Conservation (phyloP, 139 green algal genomes). For the Micractinium conductrix region DNA sequence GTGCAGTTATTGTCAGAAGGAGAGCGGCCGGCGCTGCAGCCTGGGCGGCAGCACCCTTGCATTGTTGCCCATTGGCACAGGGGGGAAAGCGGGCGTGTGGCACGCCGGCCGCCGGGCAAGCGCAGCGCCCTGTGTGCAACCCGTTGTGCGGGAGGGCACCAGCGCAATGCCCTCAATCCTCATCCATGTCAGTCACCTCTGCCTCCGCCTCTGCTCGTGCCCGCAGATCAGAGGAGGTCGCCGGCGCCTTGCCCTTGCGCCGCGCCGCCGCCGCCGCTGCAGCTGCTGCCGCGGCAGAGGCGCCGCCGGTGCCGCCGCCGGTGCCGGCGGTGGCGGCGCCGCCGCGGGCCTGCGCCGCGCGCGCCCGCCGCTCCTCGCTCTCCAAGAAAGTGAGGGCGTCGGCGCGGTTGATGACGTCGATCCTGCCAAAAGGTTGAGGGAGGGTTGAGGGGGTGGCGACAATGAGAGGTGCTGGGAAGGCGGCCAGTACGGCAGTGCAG, state of each 20-base stretch:
- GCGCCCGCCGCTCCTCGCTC: constrained; percentile 11
- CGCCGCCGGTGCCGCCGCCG: neutral
- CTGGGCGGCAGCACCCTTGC: too few relatives aligned
- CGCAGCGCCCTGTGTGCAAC: too few relatives aligned
- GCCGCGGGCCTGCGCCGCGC: constrained; percentile 14
- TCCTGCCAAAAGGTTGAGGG: too few relatives aligned
- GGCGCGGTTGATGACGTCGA: constrained; percentile 63
- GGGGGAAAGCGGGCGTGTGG: too few relatives aligned
- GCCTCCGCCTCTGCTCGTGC: neutral
- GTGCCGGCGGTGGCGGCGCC: neutral
- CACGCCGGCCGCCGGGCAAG: too few relatives aligned
- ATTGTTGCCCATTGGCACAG: too few relatives aligned
- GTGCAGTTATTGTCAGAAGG: too few relatives aligned
- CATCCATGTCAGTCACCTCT: constrained; percentile 13
- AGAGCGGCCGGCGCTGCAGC: too few relatives aligned
- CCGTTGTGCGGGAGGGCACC: too few relatives aligned
- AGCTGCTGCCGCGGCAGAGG: neutral
- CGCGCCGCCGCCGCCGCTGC: neutral
- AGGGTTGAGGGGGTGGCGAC: too few relatives aligned
- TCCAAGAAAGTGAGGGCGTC: constrained; percentile 86
- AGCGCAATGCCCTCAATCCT: neutral
- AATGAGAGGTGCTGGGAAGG: too few relatives aligned
- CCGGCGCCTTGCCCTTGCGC: constrained; percentile 30
- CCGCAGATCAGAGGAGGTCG: neutral
- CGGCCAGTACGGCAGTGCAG: too few relatives aligned